phyloP scores from a whole-genome alignment of 169 alveolate species.

The Plasmodium malariae region DNA sequence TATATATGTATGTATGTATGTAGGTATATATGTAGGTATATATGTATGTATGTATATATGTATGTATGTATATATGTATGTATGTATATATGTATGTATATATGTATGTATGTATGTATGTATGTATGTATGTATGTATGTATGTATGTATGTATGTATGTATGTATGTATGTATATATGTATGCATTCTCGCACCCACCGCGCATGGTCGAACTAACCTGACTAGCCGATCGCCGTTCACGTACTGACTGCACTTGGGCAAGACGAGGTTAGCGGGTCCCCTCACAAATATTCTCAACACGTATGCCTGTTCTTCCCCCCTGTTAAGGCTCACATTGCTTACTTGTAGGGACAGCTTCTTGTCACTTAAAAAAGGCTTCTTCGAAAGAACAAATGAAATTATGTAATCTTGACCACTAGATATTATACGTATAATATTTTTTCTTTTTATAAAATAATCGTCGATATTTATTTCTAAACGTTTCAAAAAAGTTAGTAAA shows the following conservation, averaged over 20 bases:
- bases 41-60: too few relatives aligned
- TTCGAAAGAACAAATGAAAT: slow-evolving; percentile 38
- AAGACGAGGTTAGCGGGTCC: slow-evolving; percentile 11
- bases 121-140: neutral
- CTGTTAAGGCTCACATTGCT: neutral
- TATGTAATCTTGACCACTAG: neutral
- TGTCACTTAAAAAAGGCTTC: neutral
- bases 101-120: neutral
- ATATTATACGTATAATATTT: slow-evolving; percentile 19
- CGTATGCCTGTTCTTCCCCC: neutral
- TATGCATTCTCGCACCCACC: neutral
- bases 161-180: neutral
- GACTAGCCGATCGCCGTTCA: too few relatives aligned
- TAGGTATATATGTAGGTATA: too few relatives aligned
- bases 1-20: too few relatives aligned
- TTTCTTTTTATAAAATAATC: slow-evolving; percentile 36
- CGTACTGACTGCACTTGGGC: slow-evolving; percentile 33
- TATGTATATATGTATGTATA: neutral
- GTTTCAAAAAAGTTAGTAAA: slow-evolving; percentile 10
- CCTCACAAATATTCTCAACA: slow-evolving; percentile 36
- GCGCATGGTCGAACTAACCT: too few relatives aligned
- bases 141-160: neutral
- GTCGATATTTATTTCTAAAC: slow-evolving; percentile 21
- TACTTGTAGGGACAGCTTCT: neutral
- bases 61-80: neutral